These are phyloP conservation scores for Cyclospora cayetanensis DNA, from an alignment of 169 alveolate species.

Conservation along the genomic window DNA sequence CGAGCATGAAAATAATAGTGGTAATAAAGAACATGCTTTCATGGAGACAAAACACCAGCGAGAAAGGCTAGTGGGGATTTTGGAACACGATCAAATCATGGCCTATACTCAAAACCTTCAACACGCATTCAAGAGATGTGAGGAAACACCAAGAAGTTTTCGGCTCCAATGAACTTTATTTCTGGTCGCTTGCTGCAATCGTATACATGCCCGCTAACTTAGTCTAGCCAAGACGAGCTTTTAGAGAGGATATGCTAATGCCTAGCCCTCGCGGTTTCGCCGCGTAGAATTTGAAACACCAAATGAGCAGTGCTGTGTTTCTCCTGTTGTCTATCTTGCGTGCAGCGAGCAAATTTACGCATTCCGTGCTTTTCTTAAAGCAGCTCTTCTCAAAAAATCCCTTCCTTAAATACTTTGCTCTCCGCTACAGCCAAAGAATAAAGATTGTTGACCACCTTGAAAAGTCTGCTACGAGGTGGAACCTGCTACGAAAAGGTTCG, in stretches of 20 bases:
- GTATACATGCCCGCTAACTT: too few species aligned
- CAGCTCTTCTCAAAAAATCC: constrained; percentile 23
- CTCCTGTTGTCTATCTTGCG: not conserved
- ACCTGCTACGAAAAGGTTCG: constrained; percentile 19
- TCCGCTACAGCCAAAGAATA: constrained; percentile 10
- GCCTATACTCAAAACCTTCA: constrained; percentile 38
- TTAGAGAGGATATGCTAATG: too few species aligned
- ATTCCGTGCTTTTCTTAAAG: constrained; percentile 10
- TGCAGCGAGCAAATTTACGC: constrained; percentile 44
- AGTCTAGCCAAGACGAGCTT: too few species aligned
- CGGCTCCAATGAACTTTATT: too few species aligned
- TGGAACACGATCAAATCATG: constrained; percentile 49
- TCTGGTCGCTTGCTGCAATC: too few species aligned
- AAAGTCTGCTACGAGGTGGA: constrained; percentile 23
- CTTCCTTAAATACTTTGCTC: constrained; percentile 23
- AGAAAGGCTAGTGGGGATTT: constrained; percentile 14
- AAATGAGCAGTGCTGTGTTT: too few species aligned
- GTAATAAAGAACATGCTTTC: not conserved
- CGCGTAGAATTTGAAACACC: too few species aligned
- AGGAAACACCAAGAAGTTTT: too few species aligned
- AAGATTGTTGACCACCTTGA: constrained; percentile 18
- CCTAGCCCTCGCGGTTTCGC: too few species aligned
- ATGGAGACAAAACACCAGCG: not conserved
- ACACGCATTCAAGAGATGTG: constrained; percentile 21
- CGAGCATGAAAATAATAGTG: not conserved